Conservation (phyloP, 306 rosid genomes). For the Benincasa hispida region DNA sequence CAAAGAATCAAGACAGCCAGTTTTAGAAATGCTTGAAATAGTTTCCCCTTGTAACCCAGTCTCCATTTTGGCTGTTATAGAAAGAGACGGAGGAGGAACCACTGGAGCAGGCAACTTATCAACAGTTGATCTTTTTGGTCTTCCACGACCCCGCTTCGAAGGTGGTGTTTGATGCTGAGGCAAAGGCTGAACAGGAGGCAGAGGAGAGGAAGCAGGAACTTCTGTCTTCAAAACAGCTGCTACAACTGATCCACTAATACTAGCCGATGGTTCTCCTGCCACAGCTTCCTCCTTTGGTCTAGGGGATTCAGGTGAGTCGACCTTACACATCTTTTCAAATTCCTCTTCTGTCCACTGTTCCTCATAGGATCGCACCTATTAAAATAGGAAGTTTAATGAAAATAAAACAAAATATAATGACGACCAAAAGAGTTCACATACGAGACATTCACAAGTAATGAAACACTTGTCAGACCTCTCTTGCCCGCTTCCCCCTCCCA, state of each 20-base stretch:
- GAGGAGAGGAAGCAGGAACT: slow-evolving; percentile 27
- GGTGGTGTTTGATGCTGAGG: slow-evolving; percentile 66
- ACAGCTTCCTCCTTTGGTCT: slow-evolving; percentile 52
- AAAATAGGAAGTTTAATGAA: not conserved
- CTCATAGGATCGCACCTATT: slow-evolving; percentile 92
- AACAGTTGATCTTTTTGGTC: slow-evolving; percentile 69
- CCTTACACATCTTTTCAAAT: slow-evolving; percentile 93
- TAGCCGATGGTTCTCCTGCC: slow-evolving; percentile 18
- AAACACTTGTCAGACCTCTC: slow-evolving; percentile 66
- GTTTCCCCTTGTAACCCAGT: slow-evolving; percentile 31
- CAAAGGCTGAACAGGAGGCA: slow-evolving; percentile 29
- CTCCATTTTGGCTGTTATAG: slow-evolving; percentile 36
- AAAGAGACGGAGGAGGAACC: slow-evolving; percentile 30
- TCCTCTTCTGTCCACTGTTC: slow-evolving; percentile 99
- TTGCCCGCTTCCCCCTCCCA: slow-evolving; percentile 95
- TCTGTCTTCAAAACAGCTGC: slow-evolving; percentile 29
- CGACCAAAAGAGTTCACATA: not conserved
- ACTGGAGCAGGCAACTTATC: slow-evolving; percentile 34
- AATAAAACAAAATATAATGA: not conserved
- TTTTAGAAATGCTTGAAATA: slow-evolving; percentile 23
- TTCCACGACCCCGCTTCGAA: slow-evolving; percentile 89
- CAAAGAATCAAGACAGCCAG: slow-evolving; percentile 28
- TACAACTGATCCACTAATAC: slow-evolving; percentile 24
- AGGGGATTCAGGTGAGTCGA: slow-evolving; percentile 60
- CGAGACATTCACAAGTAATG: not conserved